Evolutionary conservation across 139 green algal species (phyloP), one percentile per base, ranked within the genome.

Genomic region (Chlamydomonas sphaeroides): DNA sequence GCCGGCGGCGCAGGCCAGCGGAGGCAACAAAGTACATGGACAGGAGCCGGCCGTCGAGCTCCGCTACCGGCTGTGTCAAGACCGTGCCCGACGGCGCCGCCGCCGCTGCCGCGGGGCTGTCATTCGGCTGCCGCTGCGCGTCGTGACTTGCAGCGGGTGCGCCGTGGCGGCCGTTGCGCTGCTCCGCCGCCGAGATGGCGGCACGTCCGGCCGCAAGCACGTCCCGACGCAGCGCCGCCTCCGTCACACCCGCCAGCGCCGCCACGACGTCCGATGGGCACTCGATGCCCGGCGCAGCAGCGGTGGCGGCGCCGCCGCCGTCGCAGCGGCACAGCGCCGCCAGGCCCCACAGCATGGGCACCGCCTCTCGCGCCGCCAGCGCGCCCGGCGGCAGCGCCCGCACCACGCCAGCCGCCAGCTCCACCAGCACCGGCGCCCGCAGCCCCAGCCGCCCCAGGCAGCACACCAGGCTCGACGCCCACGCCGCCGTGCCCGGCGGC

Each of bases 261-360:
- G 7, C 15, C 15, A 61, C 68, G 5, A 76, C n/a, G 2, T 15
- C 68, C 17, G 42, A 6, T 15, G 42, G 42, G 25, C 41, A 53
- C 26, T 21, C 66, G 11, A 6, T 5, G 5, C 7, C 66, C 23
- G 15, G 7, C 21, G 39, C 67, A 30, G 39, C 67, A 18, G 67
- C 25, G 42, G 36, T 42, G 45, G 18, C 45, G 45, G 45, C 35
- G 65, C 70, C 21, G 35, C 32, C 33, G 61, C 51, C 70, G 6
- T 36, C 8, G 23, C 1, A 53, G 21, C 36, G 51, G 45, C 36
- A 38, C 62, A 83, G 65, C 1, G 10, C 76, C n/a, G 39, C 45
- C 33, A 83, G 63, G 23, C 76, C 76, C 76, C 76, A 83, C 76
- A 74, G 28, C 61, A 83, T 62, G 42, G 76, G 76, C 38, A 83